Percentiles rank a stretch among this genome's conserved stretches.
Conservation (phyloP, 305 asterid genomes). For the Solanum aculeatissimum region DNA sequence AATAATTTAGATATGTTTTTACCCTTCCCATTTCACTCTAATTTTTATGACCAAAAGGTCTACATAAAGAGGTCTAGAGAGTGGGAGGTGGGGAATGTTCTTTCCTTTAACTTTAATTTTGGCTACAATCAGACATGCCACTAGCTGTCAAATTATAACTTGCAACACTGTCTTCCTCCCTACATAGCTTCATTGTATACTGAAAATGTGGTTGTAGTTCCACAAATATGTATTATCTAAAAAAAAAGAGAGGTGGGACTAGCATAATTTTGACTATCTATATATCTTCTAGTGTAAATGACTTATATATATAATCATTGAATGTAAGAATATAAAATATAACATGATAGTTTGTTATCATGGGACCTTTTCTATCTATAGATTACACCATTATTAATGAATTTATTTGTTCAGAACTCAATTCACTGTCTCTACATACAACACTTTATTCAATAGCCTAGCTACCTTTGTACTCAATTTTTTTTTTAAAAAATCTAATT, state of each 20-base stretch:
- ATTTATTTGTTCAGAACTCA: background rate
- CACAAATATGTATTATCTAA: background rate
- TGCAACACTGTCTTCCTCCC: background rate
- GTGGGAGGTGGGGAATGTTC: background rate
- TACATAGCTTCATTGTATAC: background rate
- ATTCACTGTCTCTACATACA: background rate
- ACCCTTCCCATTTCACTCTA: no score
- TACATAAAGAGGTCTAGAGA: background rate
- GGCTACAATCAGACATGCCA: background rate
- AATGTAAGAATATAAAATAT: background rate
- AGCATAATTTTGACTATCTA: background rate
- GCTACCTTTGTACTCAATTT: background rate
- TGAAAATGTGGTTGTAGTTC: background rate
- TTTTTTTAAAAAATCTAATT: no score
- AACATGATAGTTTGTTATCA: background rate
- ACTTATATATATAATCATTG: background rate
- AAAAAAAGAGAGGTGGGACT: background rate
- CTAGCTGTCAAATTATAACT: background rate
- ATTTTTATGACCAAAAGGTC: background rate
- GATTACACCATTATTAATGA: background rate
- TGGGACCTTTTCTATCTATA: background rate
- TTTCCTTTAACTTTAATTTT: background rate
- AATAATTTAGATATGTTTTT: no score
- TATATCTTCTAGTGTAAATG: background rate
- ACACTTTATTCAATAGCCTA: background rate